Evolutionary conservation across 345 rosid species (phyloP).

Genomic region (Dipteronia dyeriana): DNA sequence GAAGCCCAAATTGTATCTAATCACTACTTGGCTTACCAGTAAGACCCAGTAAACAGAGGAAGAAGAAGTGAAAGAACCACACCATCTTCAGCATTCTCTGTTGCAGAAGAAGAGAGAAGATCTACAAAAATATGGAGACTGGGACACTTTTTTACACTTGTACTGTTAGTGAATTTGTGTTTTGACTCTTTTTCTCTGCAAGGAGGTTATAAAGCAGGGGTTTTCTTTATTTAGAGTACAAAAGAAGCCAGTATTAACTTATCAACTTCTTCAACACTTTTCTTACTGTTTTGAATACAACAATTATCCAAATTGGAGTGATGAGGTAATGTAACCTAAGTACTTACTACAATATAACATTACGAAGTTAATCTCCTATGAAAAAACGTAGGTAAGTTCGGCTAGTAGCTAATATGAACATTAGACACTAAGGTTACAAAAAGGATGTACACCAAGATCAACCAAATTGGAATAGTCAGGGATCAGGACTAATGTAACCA

Average conservation of each 20-base stretch:
- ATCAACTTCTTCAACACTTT: background rate
- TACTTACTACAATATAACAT: no score
- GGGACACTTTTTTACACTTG: no score
- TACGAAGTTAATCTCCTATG: no score
- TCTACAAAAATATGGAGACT: no score
- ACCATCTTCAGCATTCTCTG: constrained; percentile 29
- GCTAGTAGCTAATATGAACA: no score
- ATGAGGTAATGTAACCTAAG: no score
- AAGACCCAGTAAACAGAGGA: constrained; percentile 46
- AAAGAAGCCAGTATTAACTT: background rate
- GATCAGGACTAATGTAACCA: no score
- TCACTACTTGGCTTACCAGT: constrained; percentile 36
- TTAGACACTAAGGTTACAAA: no score
- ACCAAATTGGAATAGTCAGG: no score
- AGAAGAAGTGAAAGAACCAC: constrained; percentile 31
- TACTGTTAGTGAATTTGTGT: no score
- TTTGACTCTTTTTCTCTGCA: background rate
- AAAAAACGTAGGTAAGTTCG: no score
- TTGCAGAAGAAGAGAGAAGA: background rate
- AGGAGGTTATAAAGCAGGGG: background rate
- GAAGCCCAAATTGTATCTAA: background rate
- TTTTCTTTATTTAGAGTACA: constrained; percentile 2
- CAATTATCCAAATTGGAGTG: background rate
- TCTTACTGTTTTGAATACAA: background rate
- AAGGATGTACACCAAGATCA: no score